phyloP scores from a whole-genome alignment of 2,329 filamentous ascomycete genomes.

The Epichloe uncinata region DNA sequence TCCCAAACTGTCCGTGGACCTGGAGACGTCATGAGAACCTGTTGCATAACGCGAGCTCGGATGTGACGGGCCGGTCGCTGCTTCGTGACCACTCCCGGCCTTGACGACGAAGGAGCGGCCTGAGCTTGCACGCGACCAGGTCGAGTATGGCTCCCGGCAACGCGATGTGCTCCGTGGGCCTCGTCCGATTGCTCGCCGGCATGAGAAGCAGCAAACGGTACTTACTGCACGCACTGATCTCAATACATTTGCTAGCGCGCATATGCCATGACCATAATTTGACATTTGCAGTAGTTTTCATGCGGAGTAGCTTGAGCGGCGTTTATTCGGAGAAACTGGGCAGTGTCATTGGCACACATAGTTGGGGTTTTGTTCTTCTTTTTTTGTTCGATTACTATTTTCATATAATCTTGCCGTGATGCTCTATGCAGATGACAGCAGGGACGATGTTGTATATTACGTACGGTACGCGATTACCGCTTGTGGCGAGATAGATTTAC shows the following conservation, averaged over 20 bases:
- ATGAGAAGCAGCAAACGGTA: neutral
- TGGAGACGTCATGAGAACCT: conserved; percentile 3
- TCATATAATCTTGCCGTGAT: conserved; percentile 2
- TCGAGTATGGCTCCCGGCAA: neutral
- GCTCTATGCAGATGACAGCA: neutral
- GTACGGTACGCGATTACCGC: neutral
- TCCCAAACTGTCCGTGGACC: conserved; percentile 1
- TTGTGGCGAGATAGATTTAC: neutral
- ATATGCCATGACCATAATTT: conserved; percentile 1
- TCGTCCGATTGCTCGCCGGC: neutral
- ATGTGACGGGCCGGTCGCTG: neutral
- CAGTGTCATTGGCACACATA: conserved; percentile 1
- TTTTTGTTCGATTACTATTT: neutral
- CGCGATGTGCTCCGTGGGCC: neutral
- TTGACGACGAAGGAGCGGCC: neutral
- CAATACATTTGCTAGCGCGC: neutral
- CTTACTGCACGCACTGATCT: neutral
- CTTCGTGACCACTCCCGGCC: no score
- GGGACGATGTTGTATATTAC: conserved; percentile 5
- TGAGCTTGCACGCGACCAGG: neutral
- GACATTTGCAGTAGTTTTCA: neutral
- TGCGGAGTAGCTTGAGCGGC: conserved; percentile 1
- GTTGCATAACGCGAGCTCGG: no score
- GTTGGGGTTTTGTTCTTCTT: neutral
- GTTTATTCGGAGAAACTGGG: conserved; percentile 4